Evolutionary conservation across 768 basidiomycete genomes (phyloP).

Genomic region (Stropharia rugosoannulata): DNA sequence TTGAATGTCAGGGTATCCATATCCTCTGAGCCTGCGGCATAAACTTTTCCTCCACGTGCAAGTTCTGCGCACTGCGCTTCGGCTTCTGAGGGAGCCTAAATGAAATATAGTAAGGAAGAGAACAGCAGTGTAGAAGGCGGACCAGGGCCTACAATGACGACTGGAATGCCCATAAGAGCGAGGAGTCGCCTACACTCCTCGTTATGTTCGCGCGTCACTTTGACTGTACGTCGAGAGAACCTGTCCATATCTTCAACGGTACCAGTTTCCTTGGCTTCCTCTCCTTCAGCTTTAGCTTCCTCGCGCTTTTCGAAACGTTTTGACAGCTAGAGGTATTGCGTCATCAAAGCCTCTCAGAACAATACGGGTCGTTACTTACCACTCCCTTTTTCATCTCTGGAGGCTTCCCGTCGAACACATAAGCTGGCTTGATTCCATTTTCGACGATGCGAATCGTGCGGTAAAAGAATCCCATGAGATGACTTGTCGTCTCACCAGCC

Average conservation of each 20-base stretch:
- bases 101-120: neutral
- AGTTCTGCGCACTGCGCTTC: conserved; percentile 99
- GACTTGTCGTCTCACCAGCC: conserved; percentile 96
- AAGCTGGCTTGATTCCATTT: conserved; percentile 97
- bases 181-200: conserved; percentile 90
- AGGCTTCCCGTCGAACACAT: conserved; percentile 98
- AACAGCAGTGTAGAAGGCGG: neutral
- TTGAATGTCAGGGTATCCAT: conserved; percentile 99
- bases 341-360: conserved; percentile 2
- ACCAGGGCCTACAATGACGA: conserved; percentile 67
- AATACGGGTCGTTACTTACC: conserved; percentile 49
- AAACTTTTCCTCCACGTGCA: conserved; percentile 95
- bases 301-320: conserved; percentile 91
- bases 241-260: conserved; percentile 92
- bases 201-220: conserved; percentile 94
- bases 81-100: conserved; percentile 94
- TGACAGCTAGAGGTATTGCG: conserved; percentile 61
- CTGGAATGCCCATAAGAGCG: conserved; percentile 95
- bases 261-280: conserved; percentile 95
- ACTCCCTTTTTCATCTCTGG: conserved; percentile 97
- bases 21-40: conserved; percentile 97
- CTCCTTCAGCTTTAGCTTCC: conserved; percentile 92
- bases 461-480: conserved; percentile 99
- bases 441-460: conserved; percentile 97
- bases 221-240: conserved; percentile 87